phyloP scores from a whole-genome alignment of 768 basidiomycete genomes.

The Sarcodon aspratus region DNA sequence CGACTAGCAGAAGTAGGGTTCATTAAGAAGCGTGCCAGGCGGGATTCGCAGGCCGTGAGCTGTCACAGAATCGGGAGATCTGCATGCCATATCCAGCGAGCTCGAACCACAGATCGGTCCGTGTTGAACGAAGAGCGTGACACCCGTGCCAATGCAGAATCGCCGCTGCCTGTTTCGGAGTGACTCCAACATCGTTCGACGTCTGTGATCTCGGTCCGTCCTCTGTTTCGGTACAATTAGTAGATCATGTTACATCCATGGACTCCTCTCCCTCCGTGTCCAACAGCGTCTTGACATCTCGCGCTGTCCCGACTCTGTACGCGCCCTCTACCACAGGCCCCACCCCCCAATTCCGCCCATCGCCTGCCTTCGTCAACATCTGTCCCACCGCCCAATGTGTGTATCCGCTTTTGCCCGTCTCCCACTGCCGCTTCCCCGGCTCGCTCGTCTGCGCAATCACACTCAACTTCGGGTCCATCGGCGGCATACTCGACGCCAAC shows the following conservation, averaged over 20 bases:
- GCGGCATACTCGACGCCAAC: slow-evolving; percentile 36
- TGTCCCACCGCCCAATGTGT: slow-evolving; percentile 64
- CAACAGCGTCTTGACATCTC: background rate
- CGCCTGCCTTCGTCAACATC: slow-evolving; percentile 21
- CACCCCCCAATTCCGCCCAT: background rate
- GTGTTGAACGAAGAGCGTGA: background rate
- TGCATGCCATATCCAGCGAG: too few relatives aligned
- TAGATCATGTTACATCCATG: too few relatives aligned
- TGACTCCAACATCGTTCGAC: too few relatives aligned
- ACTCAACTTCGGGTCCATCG: slow-evolving; percentile 10
- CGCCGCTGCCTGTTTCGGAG: background rate
- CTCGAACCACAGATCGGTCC: too few relatives aligned
- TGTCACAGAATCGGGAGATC: too few relatives aligned
- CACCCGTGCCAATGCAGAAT: background rate
- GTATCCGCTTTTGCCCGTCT: slow-evolving; percentile 64
- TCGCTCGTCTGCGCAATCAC: slow-evolving; percentile 14
- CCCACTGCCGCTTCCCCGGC: slow-evolving; percentile 69
- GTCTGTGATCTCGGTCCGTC: too few relatives aligned
- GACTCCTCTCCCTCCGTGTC: too few relatives aligned
- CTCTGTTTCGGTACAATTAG: too few relatives aligned
- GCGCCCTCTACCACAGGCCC: background rate
- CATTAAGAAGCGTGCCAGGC: too few relatives aligned
- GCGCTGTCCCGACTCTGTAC: background rate
- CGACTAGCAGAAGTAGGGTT: too few relatives aligned
- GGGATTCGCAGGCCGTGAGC: too few relatives aligned